These are phyloP conservation scores for Lipomyces yamadae DNA, from an alignment of 805 yeast species.

Conservation along the genomic window DNA sequence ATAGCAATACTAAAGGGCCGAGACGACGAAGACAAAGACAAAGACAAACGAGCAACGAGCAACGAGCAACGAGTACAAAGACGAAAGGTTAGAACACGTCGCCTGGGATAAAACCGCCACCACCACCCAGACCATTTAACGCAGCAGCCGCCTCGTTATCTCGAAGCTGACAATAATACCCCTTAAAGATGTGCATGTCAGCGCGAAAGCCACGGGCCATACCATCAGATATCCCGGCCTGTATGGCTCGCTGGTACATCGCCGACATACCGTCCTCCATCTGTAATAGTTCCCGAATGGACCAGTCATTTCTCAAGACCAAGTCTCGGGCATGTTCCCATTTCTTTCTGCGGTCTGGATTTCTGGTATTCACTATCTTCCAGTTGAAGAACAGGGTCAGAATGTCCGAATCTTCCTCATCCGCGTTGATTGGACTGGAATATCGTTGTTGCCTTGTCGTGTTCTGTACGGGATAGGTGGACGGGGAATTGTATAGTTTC, in stretches of 20 bases:
- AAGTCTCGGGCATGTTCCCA: neutral
- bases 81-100: neutral
- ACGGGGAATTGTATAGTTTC: no score
- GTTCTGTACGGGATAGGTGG: no score
- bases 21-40: no score
- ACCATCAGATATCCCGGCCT: neutral
- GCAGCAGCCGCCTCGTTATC: neutral
- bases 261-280: neutral
- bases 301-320: neutral
- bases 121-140: constrained; percentile 2
- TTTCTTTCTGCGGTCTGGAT: neutral
- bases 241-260: neutral
- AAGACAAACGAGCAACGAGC: neutral
- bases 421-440: neutral
- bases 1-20: no score
- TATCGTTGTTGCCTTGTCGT: neutral
- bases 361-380: neutral
- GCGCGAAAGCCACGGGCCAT: neutral
- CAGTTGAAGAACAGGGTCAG: neutral
- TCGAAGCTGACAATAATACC: neutral
- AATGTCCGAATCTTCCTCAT: neutral
- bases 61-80: no score
- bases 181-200: neutral
- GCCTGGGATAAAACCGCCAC: neutral
- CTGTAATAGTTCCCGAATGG: neutral